Conservation (phyloP, 768 basidiomycete genomes). For the Mycena haematopus region DNA sequence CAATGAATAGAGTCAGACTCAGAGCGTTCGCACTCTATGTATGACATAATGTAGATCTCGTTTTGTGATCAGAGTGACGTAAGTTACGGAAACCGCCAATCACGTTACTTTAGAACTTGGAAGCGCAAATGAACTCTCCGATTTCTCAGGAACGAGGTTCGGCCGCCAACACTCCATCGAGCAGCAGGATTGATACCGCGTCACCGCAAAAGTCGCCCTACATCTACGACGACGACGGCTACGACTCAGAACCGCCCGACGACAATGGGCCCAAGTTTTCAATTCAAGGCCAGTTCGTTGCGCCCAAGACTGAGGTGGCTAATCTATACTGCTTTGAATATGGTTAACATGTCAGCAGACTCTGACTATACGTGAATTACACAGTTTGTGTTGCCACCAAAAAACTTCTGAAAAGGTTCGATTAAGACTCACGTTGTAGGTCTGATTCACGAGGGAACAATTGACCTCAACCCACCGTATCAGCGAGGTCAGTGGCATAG, state of each 20-base stretch:
- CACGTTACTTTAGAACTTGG: no score
- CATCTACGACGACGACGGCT: conserved; percentile 52
- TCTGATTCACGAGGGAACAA: conserved; percentile 70
- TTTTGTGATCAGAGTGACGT: no score
- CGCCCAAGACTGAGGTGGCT: conserved; percentile 44
- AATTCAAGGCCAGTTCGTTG: conserved; percentile 48
- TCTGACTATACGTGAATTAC: conserved; percentile 16
- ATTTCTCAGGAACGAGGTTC: conserved; percentile 15
- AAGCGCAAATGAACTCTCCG: conserved; percentile 30
- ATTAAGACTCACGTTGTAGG: conserved; percentile 41
- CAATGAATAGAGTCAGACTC: no score
- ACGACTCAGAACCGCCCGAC: conserved; percentile 40
- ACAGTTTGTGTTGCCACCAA: conserved; percentile 4
- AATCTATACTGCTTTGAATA: neutral
- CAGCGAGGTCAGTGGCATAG: conserved; percentile 59
- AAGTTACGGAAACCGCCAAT: no score
- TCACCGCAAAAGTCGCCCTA: conserved; percentile 34
- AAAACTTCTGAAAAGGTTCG: neutral
- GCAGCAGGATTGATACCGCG: conserved; percentile 5
- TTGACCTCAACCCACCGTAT: conserved; percentile 75
- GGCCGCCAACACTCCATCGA: conserved; percentile 10
- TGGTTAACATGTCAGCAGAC: neutral
- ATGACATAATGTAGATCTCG: no score
- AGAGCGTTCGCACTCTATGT: no score
- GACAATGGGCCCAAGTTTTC: conserved; percentile 44